A percentile compares a stretch with the other conserved stretches of the same genome.
Conservation (phyloP, 2,329 filamentous ascomycete species). For the Corniculantispora saksenae region DNA sequence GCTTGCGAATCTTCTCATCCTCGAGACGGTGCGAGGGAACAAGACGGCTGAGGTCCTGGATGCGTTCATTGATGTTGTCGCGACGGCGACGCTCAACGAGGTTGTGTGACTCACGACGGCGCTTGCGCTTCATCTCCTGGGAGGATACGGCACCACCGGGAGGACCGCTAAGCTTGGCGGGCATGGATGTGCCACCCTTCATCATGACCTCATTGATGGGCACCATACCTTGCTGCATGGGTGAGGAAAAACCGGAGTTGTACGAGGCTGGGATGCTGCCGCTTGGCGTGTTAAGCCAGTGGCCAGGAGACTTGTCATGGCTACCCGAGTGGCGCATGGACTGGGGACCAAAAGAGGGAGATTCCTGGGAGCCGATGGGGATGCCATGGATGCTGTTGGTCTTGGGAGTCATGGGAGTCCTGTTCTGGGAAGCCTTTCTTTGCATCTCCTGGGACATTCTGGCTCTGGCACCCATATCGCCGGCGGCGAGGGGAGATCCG, state of each 20-base stretch:
- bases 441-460: slow-evolving; percentile 65
- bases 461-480: slow-evolving; percentile 55
- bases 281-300: slow-evolving; percentile 86
- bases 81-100: slow-evolving; percentile 90
- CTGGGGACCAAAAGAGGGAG: slow-evolving; percentile 72
- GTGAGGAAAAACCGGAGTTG: slow-evolving; percentile 86
- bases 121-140: slow-evolving; percentile 90
- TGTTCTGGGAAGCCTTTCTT: slow-evolving; percentile 71
- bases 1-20: slow-evolving; percentile 95
- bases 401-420: slow-evolving; percentile 84
- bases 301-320: slow-evolving; percentile 79
- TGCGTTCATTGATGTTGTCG: slow-evolving; percentile 98
- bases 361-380: slow-evolving; percentile 67
- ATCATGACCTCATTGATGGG: slow-evolving; percentile 89
- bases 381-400: slow-evolving; percentile 74
- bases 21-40: slow-evolving; percentile 91
- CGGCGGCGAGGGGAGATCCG: slow-evolving; percentile 41
- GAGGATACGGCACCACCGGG: slow-evolving; percentile 58
- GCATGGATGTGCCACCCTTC: slow-evolving; percentile 85
- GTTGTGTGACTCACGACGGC: slow-evolving; percentile 92
- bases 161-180: slow-evolving; percentile 73
- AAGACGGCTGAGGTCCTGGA: slow-evolving; percentile 91
- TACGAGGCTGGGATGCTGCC: slow-evolving; percentile 79
- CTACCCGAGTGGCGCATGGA: slow-evolving; percentile 71
- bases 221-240: slow-evolving; percentile 66